Conservation (phyloP, 1,284 basidiomycete genomes). For the Ceratobasidium sp. region DNA sequence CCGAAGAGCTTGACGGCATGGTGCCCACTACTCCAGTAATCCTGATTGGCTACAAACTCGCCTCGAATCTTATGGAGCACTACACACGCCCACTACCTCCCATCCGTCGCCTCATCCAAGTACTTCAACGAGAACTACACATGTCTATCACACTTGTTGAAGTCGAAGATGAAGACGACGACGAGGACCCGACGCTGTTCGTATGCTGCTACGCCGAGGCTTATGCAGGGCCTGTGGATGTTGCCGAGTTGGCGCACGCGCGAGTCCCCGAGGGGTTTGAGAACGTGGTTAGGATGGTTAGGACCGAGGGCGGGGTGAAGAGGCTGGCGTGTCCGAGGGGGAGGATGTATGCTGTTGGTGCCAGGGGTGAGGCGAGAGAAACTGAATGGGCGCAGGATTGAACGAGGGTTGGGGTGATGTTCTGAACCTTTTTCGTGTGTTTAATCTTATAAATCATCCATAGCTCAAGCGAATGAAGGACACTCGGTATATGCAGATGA, state of each 20-base stretch:
- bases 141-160: conserved; percentile 21
- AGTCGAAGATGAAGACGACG: conserved; percentile 33
- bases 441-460: not conserved
- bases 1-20: too few species aligned
- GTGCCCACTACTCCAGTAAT: not conserved
- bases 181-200: conserved; percentile 22
- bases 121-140: conserved; percentile 21
- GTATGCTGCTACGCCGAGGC: conserved; percentile 26
- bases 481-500: too few species aligned
- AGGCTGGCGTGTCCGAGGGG: conserved; percentile 27
- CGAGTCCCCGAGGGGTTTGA: conserved; percentile 12
- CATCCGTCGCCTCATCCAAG: not conserved
- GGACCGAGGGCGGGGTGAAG: conserved; percentile 3
- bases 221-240: not conserved
- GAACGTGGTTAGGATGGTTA: conserved; percentile 8
- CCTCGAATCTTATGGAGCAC: conserved; percentile 11
- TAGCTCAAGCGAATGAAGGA: too few species aligned
- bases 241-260: conserved; percentile 3
- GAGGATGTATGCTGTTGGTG: conserved; percentile 16
- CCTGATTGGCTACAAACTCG: conserved; percentile 26
- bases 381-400: not conserved
- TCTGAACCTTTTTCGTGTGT: too few species aligned
- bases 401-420: not conserved
- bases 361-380: not conserved
- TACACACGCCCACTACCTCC: conserved; percentile 28